Evolutionary conservation across 1,139 yeast species (phyloP), one percentile per base, ranked within the genome.

Genomic region (Taphrina wiesneri): DNA sequence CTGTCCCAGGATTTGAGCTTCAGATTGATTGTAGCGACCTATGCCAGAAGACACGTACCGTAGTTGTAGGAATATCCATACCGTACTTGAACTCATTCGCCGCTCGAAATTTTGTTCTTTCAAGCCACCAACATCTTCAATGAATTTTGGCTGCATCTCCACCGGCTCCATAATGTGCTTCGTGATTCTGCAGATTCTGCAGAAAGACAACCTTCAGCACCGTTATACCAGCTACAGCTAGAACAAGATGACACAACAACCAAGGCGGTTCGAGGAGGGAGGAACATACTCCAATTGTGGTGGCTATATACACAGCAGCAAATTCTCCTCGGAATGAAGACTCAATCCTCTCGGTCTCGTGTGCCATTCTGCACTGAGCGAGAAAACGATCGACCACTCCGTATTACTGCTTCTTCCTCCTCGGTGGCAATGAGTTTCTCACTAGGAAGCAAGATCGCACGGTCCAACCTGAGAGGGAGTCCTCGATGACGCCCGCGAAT

Each of bases 401-500:
- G 36, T 6, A 54, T 5, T 15, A 19, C 59, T 9, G 61, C 60
- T 34, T 67, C 52, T 28, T 67, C 69, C 49, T 69, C 70, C 43
- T 59, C 68, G 28, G 92, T 82, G 70, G 81, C 79, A 41, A 81
- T 82, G 81, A 91, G 81, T 69, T 84, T 83, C 13, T 86, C 88
- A 68, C 87, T 84, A 1, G 96, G 96, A 66, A 93, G 77, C 82
- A 93, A 86, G 70, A 93, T 88, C 47, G 99, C 99, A 74, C 99
- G 85, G 76, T 93, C 99, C 67, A 95, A 82, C 0, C 93, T 81
- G 74, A 93, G 91, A 0, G 99, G 99, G 68, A 93, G 80, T 47
- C 99, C 99, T 82, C 99, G 89, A 74, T 92, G 98, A 67, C 97
- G 83, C 11, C 99, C 98, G 78, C 99, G 85, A 63, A 93, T 83